A percentile compares a stretch with the other conserved stretches of the same genome.
phyloP scores from a whole-genome alignment of 1,284 basidiomycete species.

The Peniophora sp. region DNA sequence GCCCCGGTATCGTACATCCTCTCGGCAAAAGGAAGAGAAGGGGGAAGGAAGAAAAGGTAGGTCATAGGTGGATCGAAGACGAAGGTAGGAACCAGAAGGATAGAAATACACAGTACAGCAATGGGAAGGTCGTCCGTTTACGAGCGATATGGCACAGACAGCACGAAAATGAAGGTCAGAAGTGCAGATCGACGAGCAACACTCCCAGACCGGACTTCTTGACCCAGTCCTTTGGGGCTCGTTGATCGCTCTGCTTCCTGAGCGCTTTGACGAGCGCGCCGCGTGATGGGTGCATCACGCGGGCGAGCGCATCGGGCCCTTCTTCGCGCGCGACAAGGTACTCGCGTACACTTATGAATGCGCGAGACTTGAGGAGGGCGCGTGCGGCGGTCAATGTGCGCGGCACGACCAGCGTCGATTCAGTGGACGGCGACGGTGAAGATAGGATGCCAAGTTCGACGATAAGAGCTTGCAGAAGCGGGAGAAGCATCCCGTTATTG shows the following conservation, averaged over 20 bases:
- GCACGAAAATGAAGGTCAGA: not conserved
- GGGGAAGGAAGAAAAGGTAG: no score
- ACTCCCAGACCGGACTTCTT: constrained; percentile 60
- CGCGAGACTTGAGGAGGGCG: constrained; percentile 52
- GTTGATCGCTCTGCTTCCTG: constrained; percentile 33
- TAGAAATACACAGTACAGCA: no score
- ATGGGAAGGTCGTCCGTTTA: no score
- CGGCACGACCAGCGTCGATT: constrained; percentile 34
- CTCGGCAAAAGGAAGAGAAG: no score
- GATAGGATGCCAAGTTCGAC: constrained; percentile 37
- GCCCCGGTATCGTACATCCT: no score
- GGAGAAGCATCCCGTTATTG: constrained; percentile 27
- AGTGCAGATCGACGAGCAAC: constrained; percentile 27
- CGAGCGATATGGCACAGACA: not conserved
- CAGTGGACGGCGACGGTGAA: constrained; percentile 35
- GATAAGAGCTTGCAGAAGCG: constrained; percentile 33
- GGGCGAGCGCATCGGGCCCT: constrained; percentile 52
- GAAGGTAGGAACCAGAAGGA: no score
- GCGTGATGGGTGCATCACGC: constrained; percentile 53
- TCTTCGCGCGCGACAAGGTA: constrained; percentile 59
- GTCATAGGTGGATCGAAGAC: no score
- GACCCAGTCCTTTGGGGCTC: constrained; percentile 43
- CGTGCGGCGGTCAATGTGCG: constrained; percentile 51
- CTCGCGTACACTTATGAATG: constrained; percentile 63
- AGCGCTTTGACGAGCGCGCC: constrained; percentile 53